Percentiles rank a stretch among this genome's conserved stretches.
phyloP scores from a whole-genome alignment of 2,329 filamentous ascomycete species.

The Colletotrichum tofieldiae region DNA sequence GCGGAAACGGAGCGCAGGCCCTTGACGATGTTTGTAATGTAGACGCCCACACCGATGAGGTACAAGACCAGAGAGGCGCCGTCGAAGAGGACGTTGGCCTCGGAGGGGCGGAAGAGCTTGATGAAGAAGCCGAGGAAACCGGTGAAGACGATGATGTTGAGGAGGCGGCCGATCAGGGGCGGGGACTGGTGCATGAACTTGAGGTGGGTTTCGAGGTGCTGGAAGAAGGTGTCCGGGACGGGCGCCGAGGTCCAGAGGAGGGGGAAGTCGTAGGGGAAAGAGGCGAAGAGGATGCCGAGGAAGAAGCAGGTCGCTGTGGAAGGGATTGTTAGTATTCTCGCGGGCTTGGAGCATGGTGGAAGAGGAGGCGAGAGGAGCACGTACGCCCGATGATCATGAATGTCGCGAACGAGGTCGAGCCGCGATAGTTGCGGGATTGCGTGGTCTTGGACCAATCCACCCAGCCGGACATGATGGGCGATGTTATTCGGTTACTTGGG shows the following conservation, averaged over 20 bases:
- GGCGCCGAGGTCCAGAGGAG: conserved; percentile 83
- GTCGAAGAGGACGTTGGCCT: conserved; percentile 96
- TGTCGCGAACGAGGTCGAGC: conserved; percentile 86
- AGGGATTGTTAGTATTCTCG: conserved; percentile 21
- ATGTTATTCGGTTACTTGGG: neutral
- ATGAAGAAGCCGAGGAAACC: conserved; percentile 90
- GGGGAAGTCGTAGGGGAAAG: conserved; percentile 95
- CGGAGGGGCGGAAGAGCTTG: conserved; percentile 94
- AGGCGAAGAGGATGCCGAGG: conserved; percentile 96
- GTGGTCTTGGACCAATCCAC: conserved; percentile 72
- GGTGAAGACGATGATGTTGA: conserved; percentile 92
- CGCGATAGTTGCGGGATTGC: conserved; percentile 70
- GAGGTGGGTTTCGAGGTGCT: conserved; percentile 90
- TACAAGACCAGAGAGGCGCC: conserved; percentile 86
- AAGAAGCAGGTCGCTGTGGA: conserved; percentile 90
- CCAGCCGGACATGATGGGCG: conserved; percentile 42
- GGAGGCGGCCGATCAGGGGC: conserved; percentile 90
- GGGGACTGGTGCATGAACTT: conserved; percentile 93
- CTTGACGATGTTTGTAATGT: conserved; percentile 97
- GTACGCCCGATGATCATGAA: conserved; percentile 97
- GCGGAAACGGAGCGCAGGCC: conserved; percentile 87
- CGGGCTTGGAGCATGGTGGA: neutral
- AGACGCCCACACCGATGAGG: conserved; percentile 90
- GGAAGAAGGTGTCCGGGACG: conserved; percentile 79
- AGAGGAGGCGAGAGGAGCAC: conserved; percentile 56